Evolutionary conservation across 1,284 basidiomycete genomes (phyloP), one percentile per base, ranked within the genome.

Genomic region (Prillingera fragicola): DNA sequence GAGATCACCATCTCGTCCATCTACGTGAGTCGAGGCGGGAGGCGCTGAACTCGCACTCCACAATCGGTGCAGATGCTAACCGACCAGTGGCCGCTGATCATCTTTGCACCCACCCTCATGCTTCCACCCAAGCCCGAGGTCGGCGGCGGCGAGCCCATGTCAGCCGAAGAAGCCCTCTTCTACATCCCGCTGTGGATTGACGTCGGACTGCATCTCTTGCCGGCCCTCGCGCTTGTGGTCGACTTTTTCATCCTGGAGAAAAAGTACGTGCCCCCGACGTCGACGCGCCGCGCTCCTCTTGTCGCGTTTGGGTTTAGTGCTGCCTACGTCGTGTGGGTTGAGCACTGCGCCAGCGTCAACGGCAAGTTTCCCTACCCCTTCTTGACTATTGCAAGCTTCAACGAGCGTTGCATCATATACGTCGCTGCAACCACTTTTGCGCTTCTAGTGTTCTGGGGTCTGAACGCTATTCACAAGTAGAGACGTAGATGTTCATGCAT

Each of bases 301-400:
- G 58, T 80, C 18, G 69, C 77, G 1, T 38, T 70, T 9, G 19
- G 70, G 0, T 78, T 74, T 48, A 73, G 78, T 1, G 15, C 75
- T 4, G 75, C 76, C 65, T 88, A 88, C 57, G 72, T 72, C 0
- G 65, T 63, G 8, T 86, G 83, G 78, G 79, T 80, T 8, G 86
- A 89, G 58, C 78, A 80, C 52, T 83, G 80, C 55, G 81, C 82
- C 0, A 68, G 58, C 6, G 84, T 82, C 45, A 55, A 60, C 44
- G 79, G 78, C n/a, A 65, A 61, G 3, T 88, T 87, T 68, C 84
- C 86, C 15, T 88, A 88, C 67, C 86, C 86, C 0, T 88, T 88
- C 73, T 73, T 89, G 47, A 84, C 80, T 0, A 58, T 81, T 22
- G 81, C 76, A 59, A 68, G 77, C 0, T 70, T 80, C 13, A 57